Evolutionary conservation across 2,329 filamentous ascomycete species (phyloP).

Genomic region (Colletotrichum tropicicola): DNA sequence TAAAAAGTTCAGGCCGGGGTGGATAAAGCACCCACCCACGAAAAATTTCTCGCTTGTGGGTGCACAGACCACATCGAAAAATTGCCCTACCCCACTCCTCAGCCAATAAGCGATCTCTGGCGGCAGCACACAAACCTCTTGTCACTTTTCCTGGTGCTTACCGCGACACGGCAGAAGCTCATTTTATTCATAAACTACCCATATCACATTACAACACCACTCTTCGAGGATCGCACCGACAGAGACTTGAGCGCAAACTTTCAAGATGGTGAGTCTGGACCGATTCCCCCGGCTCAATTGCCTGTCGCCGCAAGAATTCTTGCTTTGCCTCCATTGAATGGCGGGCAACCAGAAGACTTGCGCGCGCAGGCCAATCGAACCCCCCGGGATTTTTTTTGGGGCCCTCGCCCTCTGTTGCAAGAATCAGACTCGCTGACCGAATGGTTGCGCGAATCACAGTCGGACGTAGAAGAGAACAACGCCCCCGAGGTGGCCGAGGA

Average conservation of each 20-base stretch:
- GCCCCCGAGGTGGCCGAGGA: constrained; percentile 85
- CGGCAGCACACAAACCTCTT: constrained; percentile 7
- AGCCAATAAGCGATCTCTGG: constrained; percentile 20
- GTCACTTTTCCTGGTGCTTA: constrained; percentile 15
- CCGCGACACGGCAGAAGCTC: constrained; percentile 34
- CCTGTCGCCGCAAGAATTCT: not conserved
- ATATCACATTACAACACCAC: constrained; percentile 48
- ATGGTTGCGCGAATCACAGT: constrained; percentile 61
- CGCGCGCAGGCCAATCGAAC: constrained; percentile 13
- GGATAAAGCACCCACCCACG: constrained; percentile 19
- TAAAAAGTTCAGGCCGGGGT: constrained; percentile 19
- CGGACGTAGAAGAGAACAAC: constrained; percentile 99
- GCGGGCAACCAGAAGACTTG: not conserved
- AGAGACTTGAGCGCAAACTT: constrained; percentile 55
- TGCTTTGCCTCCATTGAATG: not conserved
- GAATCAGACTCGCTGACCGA: constrained; percentile 29
- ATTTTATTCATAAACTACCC: constrained; percentile 43
- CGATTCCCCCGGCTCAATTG: not conserved
- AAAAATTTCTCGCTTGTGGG: constrained; percentile 45
- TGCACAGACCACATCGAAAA: constrained; percentile 42
- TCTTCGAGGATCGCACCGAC: constrained; percentile 77
- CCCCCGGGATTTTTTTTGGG: not conserved
- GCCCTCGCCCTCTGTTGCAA: not conserved
- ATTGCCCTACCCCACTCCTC: constrained; percentile 47
- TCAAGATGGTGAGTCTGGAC: constrained; percentile 67